Evolutionary conservation across 2,329 filamentous ascomycete genomes (phyloP).

Genomic region (Epichloe uncinata): DNA sequence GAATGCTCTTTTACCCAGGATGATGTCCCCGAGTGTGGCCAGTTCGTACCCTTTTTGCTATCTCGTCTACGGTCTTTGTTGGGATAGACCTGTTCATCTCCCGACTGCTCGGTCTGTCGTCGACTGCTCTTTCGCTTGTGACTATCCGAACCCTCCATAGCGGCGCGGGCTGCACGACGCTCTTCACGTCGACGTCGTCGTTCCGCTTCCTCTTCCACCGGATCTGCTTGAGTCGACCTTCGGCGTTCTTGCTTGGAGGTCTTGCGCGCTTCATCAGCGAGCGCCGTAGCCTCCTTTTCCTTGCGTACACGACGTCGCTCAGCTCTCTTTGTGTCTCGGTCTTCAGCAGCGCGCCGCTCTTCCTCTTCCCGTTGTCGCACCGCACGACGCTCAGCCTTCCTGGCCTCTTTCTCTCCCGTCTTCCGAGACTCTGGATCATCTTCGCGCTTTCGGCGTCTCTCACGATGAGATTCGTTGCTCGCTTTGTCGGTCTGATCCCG

Average conservation of each 20-base stretch:
- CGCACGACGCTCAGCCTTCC: conserved; percentile 40
- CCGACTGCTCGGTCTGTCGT: conserved; percentile 27
- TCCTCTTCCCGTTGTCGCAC: conserved; percentile 34
- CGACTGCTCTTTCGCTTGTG: conserved; percentile 24
- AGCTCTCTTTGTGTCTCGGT: conserved; percentile 33
- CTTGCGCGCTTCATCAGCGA: conserved; percentile 31
- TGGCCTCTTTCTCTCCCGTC: conserved; percentile 45
- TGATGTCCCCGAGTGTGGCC: conserved; percentile 51
- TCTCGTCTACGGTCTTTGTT: conserved; percentile 24
- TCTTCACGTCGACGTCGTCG: conserved; percentile 41
- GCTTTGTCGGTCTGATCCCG: conserved; percentile 25
- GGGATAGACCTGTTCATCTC: conserved; percentile 31
- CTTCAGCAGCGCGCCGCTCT: conserved; percentile 35
- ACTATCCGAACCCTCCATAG: conserved; percentile 25
- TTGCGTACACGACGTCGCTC: conserved; percentile 37
- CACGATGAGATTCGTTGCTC: conserved; percentile 40
- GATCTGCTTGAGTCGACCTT: conserved; percentile 30
- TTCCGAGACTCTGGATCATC: conserved; percentile 39
- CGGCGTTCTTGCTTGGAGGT: conserved; percentile 36
- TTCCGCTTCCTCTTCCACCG: conserved; percentile 35
- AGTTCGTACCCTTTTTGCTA: conserved; percentile 26
- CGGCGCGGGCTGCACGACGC: conserved; percentile 29
- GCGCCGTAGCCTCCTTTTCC: conserved; percentile 32
- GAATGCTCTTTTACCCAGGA: conserved; percentile 55
- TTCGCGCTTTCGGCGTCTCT: conserved; percentile 41